These are phyloP conservation scores for Lactuca sativa DNA, from an alignment of 129 eudicot species.

Conservation along the genomic window DNA sequence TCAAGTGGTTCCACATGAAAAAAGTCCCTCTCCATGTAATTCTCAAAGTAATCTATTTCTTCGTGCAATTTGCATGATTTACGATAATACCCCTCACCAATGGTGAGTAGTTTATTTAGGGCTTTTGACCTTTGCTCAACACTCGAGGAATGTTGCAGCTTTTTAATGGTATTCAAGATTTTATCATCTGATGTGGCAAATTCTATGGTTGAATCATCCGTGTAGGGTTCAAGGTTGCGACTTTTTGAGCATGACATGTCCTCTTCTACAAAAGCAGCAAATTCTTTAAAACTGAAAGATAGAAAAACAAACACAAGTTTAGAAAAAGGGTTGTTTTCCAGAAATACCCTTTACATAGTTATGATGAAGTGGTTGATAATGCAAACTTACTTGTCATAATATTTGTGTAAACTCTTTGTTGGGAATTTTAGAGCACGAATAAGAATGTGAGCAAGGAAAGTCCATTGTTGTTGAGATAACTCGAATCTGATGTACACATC, in stretches of 20 bases:
- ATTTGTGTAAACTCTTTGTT: slow-evolving; percentile 71
- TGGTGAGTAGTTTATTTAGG: slow-evolving; percentile 47
- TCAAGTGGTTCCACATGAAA: slow-evolving; percentile 71
- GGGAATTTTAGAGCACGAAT: slow-evolving; percentile 69
- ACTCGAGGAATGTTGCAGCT: slow-evolving; percentile 60
- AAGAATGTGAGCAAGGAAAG: slow-evolving; percentile 60
- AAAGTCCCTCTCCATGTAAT: slow-evolving; percentile 48
- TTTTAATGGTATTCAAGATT: slow-evolving; percentile 46
- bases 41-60: slow-evolving; percentile 66
- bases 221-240: slow-evolving; percentile 42
- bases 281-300: slow-evolving; percentile 68
- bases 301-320: background rate
- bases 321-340: background rate
- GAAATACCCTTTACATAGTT: slow-evolving; percentile 17
- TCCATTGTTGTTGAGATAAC: slow-evolving; percentile 77
- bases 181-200: slow-evolving; percentile 38
- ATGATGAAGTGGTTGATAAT: slow-evolving; percentile 9
- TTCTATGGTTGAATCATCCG: slow-evolving; percentile 33
- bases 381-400: slow-evolving; percentile 71
- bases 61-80: slow-evolving; percentile 58
- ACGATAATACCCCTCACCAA: slow-evolving; percentile 58
- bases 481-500: slow-evolving; percentile 76
- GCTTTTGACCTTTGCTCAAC: slow-evolving; percentile 47
- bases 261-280: slow-evolving; percentile 69
- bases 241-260: slow-evolving; percentile 43